Conservation (phyloP, 2,329 filamentous ascomycete genomes). For the Fonsecaea nubica region DNA sequence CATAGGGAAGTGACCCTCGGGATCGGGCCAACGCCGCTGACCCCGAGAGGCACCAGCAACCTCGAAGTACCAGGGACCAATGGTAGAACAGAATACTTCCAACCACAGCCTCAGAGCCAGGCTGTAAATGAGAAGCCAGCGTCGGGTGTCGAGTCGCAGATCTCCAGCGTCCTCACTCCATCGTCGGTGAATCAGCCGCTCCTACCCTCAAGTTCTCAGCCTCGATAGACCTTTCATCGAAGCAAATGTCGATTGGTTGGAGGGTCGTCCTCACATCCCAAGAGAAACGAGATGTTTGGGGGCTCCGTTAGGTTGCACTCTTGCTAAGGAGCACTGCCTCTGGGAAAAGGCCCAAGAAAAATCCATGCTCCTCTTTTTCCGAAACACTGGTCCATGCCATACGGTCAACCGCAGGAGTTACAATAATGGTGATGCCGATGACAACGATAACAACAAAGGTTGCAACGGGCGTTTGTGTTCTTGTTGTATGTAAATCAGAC, state of each 20-base stretch:
- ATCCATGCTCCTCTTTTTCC: too few species aligned
- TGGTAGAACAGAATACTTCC: neutral
- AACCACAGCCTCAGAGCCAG: neutral
- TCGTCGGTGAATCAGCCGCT: neutral
- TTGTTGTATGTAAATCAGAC: neutral
- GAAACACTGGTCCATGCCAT: too few species aligned
- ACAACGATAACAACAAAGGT: neutral
- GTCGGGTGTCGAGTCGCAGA: neutral
- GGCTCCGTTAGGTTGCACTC: neutral
- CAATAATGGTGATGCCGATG: neutral
- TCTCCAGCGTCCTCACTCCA: neutral
- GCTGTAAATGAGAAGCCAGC: neutral
- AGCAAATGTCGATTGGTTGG: neutral
- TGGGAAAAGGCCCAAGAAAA: too few species aligned
- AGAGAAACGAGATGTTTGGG: neutral
- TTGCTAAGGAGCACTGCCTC: neutral
- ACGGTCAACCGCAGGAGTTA: neutral
- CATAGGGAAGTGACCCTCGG: conserved; percentile 9
- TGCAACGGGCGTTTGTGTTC: neutral
- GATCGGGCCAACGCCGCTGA: conserved; percentile 6
- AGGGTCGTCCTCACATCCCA: neutral
- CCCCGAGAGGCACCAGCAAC: neutral
- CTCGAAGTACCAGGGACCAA: neutral
- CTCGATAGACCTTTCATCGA: neutral
- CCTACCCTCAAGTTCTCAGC: neutral